These are phyloP conservation scores for Pelargonium citronellum DNA, from an alignment of 441 rosid species.

Conservation along the genomic window DNA sequence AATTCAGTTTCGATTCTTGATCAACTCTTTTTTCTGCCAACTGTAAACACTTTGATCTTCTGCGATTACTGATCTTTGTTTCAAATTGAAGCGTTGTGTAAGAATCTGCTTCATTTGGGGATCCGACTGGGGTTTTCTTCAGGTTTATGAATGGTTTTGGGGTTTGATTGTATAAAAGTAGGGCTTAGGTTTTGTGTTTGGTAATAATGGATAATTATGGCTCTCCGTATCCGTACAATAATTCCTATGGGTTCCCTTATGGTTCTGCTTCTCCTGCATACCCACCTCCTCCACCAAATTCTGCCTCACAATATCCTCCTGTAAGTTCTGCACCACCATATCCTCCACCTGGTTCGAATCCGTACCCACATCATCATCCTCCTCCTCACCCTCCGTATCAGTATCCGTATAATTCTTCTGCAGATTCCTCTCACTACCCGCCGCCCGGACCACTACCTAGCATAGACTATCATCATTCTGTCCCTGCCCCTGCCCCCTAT, in stretches of 20 bases:
- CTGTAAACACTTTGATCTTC: background rate
- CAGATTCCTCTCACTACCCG: too few relatives aligned
- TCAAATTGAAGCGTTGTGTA: background rate
- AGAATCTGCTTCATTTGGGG: background rate
- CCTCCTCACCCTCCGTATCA: constrained; percentile 3
- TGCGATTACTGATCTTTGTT: background rate
- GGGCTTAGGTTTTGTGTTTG: background rate
- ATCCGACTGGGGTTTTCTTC: background rate
- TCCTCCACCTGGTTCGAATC: constrained; percentile 5
- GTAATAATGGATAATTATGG: constrained; percentile 5
- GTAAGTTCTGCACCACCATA: background rate
- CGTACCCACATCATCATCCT: background rate
- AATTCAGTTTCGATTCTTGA: background rate
- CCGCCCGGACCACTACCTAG: background rate
- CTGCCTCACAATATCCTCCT: background rate
- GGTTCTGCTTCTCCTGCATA: background rate
- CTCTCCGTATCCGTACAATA: constrained; percentile 3
- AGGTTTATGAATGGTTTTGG: background rate
- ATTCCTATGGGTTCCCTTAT: background rate
- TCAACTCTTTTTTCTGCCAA: background rate
- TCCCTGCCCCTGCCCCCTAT: constrained; percentile 2
- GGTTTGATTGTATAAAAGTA: background rate
- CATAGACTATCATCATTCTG: constrained; percentile 1
- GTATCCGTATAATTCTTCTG: background rate
- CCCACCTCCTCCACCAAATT: constrained; percentile 3